Percentiles rank a stretch among this genome's conserved stretches.
phyloP scores from a whole-genome alignment of 2,329 filamentous ascomycete genomes.

The Shiraia bambusicola region DNA sequence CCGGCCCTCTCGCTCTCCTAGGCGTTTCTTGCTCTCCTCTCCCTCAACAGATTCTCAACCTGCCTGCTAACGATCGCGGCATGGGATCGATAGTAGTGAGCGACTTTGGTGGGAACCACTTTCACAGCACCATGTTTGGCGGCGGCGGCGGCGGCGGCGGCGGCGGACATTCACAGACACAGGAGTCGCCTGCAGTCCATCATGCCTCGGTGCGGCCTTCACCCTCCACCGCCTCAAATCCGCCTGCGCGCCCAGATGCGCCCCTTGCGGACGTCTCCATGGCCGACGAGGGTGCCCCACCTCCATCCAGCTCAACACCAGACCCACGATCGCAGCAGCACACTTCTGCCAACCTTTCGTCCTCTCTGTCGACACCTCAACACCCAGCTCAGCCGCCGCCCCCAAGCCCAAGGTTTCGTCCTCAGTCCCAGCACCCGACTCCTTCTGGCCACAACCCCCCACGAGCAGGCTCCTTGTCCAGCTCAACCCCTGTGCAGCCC shows the following conservation, averaged over 20 bases:
- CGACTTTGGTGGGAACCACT: conserved; percentile 75
- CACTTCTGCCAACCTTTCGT: conserved; percentile 17
- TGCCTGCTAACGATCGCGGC: conserved; percentile 44
- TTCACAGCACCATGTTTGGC: conserved; percentile 69
- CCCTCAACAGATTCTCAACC: conserved; percentile 5
- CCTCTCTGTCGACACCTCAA: conserved; percentile 11
- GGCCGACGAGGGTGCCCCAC: conserved; percentile 41
- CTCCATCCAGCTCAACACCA: conserved; percentile 34
- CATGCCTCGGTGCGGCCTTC: conserved; percentile 39
- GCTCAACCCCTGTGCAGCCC: conserved; percentile 28
- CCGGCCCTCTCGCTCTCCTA: conserved; percentile 2
- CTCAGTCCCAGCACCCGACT: conserved; percentile 38
- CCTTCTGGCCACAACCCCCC: conserved; percentile 23
- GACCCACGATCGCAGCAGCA: conserved; percentile 28
- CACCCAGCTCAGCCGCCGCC: conserved; percentile 25
- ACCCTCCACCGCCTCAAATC: conserved; percentile 28
- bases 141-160: conserved; percentile 50
- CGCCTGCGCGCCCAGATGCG: conserved; percentile 26
- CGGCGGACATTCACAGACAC: conserved; percentile 46
- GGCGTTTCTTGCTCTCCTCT: neutral
- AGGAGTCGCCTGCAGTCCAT: conserved; percentile 41
- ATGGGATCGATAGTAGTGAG: conserved; percentile 63
- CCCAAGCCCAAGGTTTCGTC: conserved; percentile 39
- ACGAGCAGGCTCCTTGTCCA: conserved; percentile 14
- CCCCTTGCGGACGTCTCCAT: conserved; percentile 41